Evolutionary conservation across 1,284 basidiomycete species (phyloP).

Genomic region (Grifola frondosa): DNA sequence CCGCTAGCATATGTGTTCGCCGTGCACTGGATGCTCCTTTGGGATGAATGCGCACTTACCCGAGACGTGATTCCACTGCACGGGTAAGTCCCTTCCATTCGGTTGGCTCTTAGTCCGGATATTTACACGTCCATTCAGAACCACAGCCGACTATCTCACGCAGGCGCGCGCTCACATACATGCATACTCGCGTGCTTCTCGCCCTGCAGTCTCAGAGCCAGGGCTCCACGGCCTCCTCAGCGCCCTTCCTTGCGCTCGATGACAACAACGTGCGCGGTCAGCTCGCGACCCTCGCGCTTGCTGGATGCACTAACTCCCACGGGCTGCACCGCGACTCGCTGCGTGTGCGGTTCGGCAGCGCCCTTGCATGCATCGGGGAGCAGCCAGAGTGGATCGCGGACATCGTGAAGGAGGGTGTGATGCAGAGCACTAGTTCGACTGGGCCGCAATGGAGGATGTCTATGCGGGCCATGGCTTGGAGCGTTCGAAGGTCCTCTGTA

Average conservation of each 20-base stretch:
- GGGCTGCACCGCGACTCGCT: constrained; percentile 31
- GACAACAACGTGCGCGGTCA: constrained; percentile 33
- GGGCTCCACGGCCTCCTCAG: too few species aligned
- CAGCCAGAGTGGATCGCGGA: constrained; percentile 31
- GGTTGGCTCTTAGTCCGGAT: too few species aligned
- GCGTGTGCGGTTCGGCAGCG: constrained; percentile 29
- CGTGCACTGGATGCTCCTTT: too few species aligned
- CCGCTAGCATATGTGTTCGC: too few species aligned
- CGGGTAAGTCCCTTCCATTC: too few species aligned
- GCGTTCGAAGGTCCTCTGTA: constrained; percentile 33
- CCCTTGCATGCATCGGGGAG: constrained; percentile 30
- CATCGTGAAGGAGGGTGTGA: constrained; percentile 34
- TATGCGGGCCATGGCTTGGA: constrained; percentile 33
- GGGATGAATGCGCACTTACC: too few species aligned
- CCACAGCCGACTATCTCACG: constrained; percentile 38
- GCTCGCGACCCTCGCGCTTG: constrained; percentile 34
- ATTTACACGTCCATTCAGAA: constrained; percentile 24
- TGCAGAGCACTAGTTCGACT: constrained; percentile 30
- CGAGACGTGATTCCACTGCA: too few species aligned
- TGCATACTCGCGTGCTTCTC: constrained; percentile 28
- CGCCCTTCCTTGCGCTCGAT: constrained; percentile 15
- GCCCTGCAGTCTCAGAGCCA: too few species aligned
- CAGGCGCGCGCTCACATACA: constrained; percentile 39
- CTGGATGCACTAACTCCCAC: constrained; percentile 33
- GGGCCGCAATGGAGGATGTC: constrained; percentile 34